These are phyloP conservation scores for Actinidia polygama DNA, from an alignment of 179 eudicot genomes.

Conservation along the genomic window DNA sequence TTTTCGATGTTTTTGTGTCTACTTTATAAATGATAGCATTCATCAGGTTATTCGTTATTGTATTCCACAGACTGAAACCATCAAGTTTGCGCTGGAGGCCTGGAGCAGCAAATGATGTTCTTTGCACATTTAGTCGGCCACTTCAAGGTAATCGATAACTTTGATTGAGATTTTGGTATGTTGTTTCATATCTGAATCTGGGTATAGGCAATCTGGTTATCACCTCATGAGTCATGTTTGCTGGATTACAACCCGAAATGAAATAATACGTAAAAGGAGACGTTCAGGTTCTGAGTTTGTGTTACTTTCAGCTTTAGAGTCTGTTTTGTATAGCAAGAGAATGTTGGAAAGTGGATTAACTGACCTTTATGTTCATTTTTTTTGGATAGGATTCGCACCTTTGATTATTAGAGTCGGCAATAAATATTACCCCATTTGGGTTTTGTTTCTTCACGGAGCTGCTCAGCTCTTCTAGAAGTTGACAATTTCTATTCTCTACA, in stretches of 20 bases:
- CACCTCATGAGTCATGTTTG: no score
- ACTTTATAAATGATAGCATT: neutral
- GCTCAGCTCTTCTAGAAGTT: conserved; percentile 14
- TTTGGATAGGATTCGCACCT: no score
- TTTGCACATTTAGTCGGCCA: conserved; percentile 84
- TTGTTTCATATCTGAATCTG: neutral
- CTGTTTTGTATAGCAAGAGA: no score
- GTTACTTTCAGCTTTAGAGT: no score
- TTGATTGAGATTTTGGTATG: conserved; percentile 40
- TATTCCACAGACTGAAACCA: conserved; percentile 81
- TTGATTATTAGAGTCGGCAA: no score
- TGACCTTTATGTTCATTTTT: no score
- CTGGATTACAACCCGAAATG: no score
- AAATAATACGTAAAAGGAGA: no score
- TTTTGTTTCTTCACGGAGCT: neutral
- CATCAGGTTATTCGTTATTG: neutral
- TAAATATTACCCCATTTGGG: no score
- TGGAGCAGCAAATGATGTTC: conserved; percentile 98
- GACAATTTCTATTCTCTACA: neutral
- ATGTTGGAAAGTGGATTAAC: no score
- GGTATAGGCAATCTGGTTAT: no score
- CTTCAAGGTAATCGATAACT: conserved; percentile 82
- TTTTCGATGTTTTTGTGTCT: neutral
- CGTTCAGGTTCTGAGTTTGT: no score
- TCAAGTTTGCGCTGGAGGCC: conserved; percentile 80